Conservation (phyloP, 176 grass and related monocot species). For the Triticum monococcum region DNA sequence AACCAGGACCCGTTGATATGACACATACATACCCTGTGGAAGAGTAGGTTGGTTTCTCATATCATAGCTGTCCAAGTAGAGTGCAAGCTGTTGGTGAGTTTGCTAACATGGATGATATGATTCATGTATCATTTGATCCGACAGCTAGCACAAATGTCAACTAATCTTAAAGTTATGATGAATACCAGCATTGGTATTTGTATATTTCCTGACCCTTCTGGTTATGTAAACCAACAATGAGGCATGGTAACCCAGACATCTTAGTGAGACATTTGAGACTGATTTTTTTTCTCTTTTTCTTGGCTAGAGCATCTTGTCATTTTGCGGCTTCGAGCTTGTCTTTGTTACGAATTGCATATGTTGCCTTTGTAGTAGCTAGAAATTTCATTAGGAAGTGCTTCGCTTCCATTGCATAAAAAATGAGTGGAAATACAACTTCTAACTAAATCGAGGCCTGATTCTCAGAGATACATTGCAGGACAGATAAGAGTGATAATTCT, state of each 20-base stretch:
- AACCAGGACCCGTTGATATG: slow-evolving; percentile 62
- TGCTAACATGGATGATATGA: background rate
- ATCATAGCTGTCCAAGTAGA: slow-evolving; percentile 18
- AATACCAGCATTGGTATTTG: slow-evolving; percentile 1
- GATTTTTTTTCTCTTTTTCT: background rate
- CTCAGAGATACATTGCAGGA: background rate
- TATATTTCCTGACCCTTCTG: background rate
- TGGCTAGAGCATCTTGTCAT: background rate
- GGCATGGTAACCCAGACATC: background rate
- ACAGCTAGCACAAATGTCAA: slow-evolving; percentile 14
- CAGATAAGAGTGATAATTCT: background rate
- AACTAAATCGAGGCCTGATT: background rate
- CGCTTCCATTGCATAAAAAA: background rate
- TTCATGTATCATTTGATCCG: slow-evolving; percentile 11
- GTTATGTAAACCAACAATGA: background rate
- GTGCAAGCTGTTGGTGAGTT: slow-evolving; percentile 1
- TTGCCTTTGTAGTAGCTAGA: background rate
- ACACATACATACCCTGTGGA: slow-evolving; percentile 15
- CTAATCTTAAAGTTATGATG: slow-evolving; percentile 28
- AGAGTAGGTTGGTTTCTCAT: slow-evolving; percentile 40
- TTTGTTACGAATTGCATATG: background rate
- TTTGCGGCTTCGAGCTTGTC: background rate
- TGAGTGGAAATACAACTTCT: background rate
- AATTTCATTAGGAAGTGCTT: background rate
- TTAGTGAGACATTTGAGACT: background rate